Evolutionary conservation across 2,329 filamentous ascomycete species (phyloP).

Genomic region (Aspergillus fructus): DNA sequence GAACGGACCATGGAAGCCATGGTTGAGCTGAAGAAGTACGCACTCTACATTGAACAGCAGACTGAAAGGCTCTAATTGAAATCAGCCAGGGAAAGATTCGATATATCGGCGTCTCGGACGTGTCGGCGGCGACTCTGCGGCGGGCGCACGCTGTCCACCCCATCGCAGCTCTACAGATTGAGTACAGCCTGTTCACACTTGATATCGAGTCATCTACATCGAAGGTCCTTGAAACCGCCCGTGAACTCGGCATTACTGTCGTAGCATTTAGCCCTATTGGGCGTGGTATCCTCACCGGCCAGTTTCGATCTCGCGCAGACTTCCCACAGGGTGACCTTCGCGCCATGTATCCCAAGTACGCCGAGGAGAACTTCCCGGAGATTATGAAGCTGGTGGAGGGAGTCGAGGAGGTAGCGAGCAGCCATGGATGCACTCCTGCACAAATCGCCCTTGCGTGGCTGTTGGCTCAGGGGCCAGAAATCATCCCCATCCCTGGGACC

Average conservation of each 20-base stretch:
- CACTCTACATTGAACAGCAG: background rate
- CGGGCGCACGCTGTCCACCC: constrained; percentile 50
- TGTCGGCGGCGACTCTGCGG: constrained; percentile 46
- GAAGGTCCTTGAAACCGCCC: constrained; percentile 52
- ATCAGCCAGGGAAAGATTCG: constrained; percentile 49
- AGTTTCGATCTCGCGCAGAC: constrained; percentile 47
- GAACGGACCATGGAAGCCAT: constrained; percentile 47
- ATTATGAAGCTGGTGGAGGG: constrained; percentile 54
- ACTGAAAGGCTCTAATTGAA: background rate
- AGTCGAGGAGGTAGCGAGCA: constrained; percentile 51
- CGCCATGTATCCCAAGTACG: constrained; percentile 47
- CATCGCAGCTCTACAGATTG: constrained; percentile 51
- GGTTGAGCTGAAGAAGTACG: constrained; percentile 42
- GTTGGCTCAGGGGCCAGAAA: constrained; percentile 40
- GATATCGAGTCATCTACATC: constrained; percentile 50
- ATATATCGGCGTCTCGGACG: constrained; percentile 50
- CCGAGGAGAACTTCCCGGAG: constrained; percentile 52
- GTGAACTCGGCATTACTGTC: constrained; percentile 57
- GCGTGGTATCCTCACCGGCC: constrained; percentile 57
- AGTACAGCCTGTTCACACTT: constrained; percentile 51
- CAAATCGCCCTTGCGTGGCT: constrained; percentile 66
- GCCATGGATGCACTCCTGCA: constrained; percentile 55
- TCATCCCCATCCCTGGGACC: constrained; percentile 11
- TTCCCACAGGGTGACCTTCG: constrained; percentile 52
- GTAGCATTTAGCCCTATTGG: constrained; percentile 62